A percentile compares a stretch with the other conserved stretches of the same genome.
phyloP scores from a whole-genome alignment of 1,284 basidiomycete genomes.

The Cutaneotrichosporon sp. region DNA sequence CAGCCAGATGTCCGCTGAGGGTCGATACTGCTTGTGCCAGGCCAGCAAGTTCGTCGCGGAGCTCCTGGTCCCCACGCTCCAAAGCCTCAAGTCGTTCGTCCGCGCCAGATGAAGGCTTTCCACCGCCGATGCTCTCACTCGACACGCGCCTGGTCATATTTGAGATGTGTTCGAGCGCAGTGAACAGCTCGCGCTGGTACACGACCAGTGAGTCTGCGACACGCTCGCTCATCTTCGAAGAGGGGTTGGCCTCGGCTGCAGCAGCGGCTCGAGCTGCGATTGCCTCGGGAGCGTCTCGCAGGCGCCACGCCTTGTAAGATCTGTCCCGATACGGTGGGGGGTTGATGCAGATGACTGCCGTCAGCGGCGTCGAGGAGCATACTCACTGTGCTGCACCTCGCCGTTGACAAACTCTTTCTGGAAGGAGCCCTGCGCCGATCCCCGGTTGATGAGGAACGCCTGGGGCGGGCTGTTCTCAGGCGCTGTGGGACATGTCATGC shows the following conservation, averaged over 20 bases:
- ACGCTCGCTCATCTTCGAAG: constrained; percentile 28
- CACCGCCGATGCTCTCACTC: background rate
- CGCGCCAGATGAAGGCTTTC: background rate
- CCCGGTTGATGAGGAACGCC: constrained; percentile 46
- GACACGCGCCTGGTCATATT: background rate
- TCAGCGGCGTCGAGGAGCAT: background rate
- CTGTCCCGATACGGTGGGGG: constrained; percentile 35
- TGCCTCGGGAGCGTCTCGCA: constrained; percentile 43
- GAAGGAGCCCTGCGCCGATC: constrained; percentile 40
- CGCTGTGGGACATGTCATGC: constrained; percentile 41
- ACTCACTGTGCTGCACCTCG: constrained; percentile 50
- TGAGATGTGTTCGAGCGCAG: constrained; percentile 13
- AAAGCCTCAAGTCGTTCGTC: constrained; percentile 1
- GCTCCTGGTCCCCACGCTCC: background rate
- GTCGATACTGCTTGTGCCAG: background rate
- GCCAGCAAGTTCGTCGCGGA: constrained; percentile 1
- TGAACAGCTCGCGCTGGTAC: constrained; percentile 46
- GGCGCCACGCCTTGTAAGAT: constrained; percentile 42
- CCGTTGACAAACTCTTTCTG: constrained; percentile 49
- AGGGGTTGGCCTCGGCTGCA: constrained; percentile 5
- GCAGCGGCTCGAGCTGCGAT: constrained; percentile 30
- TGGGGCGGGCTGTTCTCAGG: constrained; percentile 45
- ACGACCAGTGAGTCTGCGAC: constrained; percentile 45
- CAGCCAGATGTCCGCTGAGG: background rate
- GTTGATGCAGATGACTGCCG: constrained; percentile 47